Base-by-base conservation (phyloP, 352 stramenopile species). In the Phytophthora sp. region DNA sequence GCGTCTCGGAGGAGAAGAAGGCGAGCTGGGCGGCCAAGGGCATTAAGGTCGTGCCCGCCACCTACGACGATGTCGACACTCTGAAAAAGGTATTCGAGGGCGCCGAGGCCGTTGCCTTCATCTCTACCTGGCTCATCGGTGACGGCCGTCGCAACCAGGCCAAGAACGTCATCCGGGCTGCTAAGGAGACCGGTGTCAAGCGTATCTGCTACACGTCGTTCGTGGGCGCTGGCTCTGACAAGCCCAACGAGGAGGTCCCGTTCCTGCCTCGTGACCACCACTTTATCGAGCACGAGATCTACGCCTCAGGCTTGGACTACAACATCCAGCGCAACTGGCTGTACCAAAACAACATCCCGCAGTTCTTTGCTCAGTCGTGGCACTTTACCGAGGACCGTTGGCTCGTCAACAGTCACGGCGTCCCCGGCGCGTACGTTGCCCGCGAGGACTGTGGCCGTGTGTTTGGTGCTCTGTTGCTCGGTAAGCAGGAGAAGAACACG, bases 271-370 rank as follows among this genome's bases (percentile, higher is more conserved):
- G 41, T 6, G 69, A 77, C 47, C 65, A 77, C 53, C 64, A 74
- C 18, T 71, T 69, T 15, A 42, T 59, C 0, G 64, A 77, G 50
- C 46, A 74, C 7, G 35, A 56, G 36, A 58, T 44, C 24, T 39
- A 66, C 15, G 33, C 42, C 5, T 77, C 55, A 3, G 70, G 70
- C 4, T 57, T 78, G 7, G 50, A 66, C 21, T 78, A 68, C 61
- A 77, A 71, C 46, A 77, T 79, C 52, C 71, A 79, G n/a, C 71
- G 71, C 33, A 74, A 79, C 46, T 79, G 35, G 23, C 23, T 79
- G 42, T 74, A 76, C 63, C 62, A 65, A 46, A 54, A 79, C 67
- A 77, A 79, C 60, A 77, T 57, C 7, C 71, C 71, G 0, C 52
- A 24, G 2, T 47, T 60, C n/a, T 60, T 52, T 3, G 53, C 53